Conservation (phyloP, 306 rosid genomes). For the Senna siamea region DNA sequence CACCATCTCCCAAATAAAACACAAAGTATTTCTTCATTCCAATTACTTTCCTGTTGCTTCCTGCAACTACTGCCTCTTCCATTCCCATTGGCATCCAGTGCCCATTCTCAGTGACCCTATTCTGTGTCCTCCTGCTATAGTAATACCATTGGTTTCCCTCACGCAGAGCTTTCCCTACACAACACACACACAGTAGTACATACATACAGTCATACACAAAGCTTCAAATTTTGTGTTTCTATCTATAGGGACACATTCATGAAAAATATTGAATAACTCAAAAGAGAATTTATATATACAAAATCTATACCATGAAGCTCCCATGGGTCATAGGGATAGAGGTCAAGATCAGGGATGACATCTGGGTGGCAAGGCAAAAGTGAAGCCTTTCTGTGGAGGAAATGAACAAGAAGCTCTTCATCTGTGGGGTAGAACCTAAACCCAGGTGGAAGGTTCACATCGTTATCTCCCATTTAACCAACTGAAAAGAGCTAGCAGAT, state of each 20-base stretch:
- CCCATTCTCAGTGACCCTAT: constrained; percentile 62
- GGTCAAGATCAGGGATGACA: constrained; percentile 94
- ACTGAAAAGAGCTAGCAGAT: no score
- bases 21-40: constrained; percentile 75
- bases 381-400: constrained; percentile 85
- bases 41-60: constrained; percentile 49
- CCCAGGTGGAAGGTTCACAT: constrained; percentile 87
- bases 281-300: neutral
- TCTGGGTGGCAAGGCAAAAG: constrained; percentile 94
- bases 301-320: constrained; percentile 61
- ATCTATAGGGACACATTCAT: no score
- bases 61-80: constrained; percentile 65
- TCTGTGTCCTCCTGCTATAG: constrained; percentile 81
- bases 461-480: constrained; percentile 56
- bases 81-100: constrained; percentile 75
- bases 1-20: constrained; percentile 64
- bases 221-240: no score
- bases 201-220: no score
- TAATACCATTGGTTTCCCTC: constrained; percentile 93
- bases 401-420: constrained; percentile 92
- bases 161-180: constrained; percentile 78
- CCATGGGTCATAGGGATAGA: constrained; percentile 88
- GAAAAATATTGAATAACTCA: no score
- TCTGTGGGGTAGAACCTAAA: constrained; percentile 87
- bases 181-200: no score